A percentile compares a stretch with the other conserved stretches of the same genome.
Conservation (phyloP, 1,139 yeast species). For the Sugiyamaella castrensis region DNA sequence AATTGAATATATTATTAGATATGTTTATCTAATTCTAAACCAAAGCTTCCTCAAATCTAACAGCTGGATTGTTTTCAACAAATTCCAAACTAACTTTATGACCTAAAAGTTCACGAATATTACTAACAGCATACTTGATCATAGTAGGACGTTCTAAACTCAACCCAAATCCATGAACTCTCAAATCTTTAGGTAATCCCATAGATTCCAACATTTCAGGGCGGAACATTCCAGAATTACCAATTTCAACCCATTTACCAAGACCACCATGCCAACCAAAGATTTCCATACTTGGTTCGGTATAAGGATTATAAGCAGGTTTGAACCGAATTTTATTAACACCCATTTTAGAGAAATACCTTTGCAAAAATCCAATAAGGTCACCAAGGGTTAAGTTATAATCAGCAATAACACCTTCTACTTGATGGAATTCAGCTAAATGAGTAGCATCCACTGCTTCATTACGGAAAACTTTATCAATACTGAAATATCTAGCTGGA, state of each 20-base stretch:
- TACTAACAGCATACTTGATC: conserved; percentile 95
- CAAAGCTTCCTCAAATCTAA: conserved; percentile 77
- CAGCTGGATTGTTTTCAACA: conserved; percentile 95
- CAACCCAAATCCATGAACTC: conserved; percentile 97
- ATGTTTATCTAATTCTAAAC: conserved; percentile 1
- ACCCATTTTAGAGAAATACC: conserved; percentile 96
- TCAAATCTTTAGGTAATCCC: conserved; percentile 93
- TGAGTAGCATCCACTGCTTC: conserved; percentile 99
- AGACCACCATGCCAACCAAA: conserved; percentile 95
- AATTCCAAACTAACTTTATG: conserved; percentile 92
- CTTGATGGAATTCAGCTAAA: conserved; percentile 98
- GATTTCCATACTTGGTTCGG: conserved; percentile 98
- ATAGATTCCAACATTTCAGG: conserved; percentile 98
- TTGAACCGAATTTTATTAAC: conserved; percentile 92
- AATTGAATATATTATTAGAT: neutral
- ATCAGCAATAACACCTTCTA: conserved; percentile 98
- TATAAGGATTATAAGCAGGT: conserved; percentile 98
- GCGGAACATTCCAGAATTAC: conserved; percentile 99
- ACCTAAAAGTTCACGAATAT: conserved; percentile 91
- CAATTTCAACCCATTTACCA: conserved; percentile 98
- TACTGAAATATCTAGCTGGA: conserved; percentile 89
- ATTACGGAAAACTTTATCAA: conserved; percentile 98
- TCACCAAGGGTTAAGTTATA: conserved; percentile 93
- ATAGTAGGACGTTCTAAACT: conserved; percentile 98
- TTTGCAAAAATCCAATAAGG: conserved; percentile 97